Evolutionary conservation across 2,329 filamentous ascomycete genomes (phyloP), one percentile per base, ranked within the genome.

Genomic region (Metarhizium anisopliae): DNA sequence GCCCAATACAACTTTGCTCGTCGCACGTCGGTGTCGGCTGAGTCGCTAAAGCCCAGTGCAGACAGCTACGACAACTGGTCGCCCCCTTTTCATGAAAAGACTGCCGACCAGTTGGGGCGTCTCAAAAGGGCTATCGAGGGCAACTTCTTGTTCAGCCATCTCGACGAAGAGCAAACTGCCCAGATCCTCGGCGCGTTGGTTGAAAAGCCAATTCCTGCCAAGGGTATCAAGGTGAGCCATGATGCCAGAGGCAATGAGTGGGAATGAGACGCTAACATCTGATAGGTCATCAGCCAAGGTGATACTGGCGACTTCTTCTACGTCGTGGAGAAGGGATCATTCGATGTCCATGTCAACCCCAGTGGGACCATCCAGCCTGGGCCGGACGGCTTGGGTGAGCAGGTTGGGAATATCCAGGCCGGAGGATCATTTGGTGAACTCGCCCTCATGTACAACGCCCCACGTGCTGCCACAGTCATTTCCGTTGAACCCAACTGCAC

Each of bases 281-380:
- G 6, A 43, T 80, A 96, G 80, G 90, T 99, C 57, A 97, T 99
- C 62, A 87, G 86, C 52, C 94, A 99, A 75, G 94, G 94, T 55
- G 94, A 97, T 66, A 87, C 92, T 0, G 94, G 94, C 47, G 94
- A 99, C 72, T 97, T 89, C 76, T 99, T 99, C 75, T 99, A 99
- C 70, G 86, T 99, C 30, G 91, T 97, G 18, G 94, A 99, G 70
- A 88, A 86, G 61, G 94, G 94, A 45, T 79, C 80, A 25, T 97
- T 97, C 66, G 90, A 96, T 64, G 87, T 97, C 56, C 90, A 94
- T 67, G 92, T 97, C 72, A 92, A 96, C 70, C 71, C 80, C 13
- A 80, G 80, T 10, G 93, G 94, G 58, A 77, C 83, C 45, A 79
- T 95, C 54, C 89, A 95, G 67, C 79, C 90, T 7, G 93, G 93